phyloP scores from a whole-genome alignment of 768 basidiomycete species.

The Clitopilus passeckerianus region DNA sequence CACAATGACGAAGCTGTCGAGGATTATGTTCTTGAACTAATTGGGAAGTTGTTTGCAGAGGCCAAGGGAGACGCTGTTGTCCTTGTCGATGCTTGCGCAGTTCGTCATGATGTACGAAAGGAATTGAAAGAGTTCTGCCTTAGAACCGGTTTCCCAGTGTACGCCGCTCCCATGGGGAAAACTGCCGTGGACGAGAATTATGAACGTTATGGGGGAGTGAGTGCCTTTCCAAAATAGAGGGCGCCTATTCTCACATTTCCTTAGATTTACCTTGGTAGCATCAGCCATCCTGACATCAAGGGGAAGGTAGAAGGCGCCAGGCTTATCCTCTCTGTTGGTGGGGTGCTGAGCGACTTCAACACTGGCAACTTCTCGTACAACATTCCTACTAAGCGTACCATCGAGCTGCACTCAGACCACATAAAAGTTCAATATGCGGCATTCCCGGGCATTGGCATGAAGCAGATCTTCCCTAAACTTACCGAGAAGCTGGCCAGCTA shows the following conservation, averaged over 20 bases:
- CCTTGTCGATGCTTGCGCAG: conserved; percentile 77
- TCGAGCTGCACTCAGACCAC: conserved; percentile 80
- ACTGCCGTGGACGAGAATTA: conserved; percentile 66
- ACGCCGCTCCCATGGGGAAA: conserved; percentile 80
- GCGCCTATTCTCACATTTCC: conserved; percentile 1
- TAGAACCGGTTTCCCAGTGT: conserved; percentile 69
- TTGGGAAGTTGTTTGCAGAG: conserved; percentile 55
- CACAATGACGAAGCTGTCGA: conserved; percentile 56
- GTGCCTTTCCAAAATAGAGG: conserved; percentile 18
- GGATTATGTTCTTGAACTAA: conserved; percentile 68
- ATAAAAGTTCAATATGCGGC: conserved; percentile 60
- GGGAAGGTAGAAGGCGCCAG: conserved; percentile 71
- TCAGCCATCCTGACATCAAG: conserved; percentile 62
- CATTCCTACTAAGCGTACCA: conserved; percentile 49
- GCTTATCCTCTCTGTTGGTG: conserved; percentile 70
- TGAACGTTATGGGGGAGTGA: conserved; percentile 74
- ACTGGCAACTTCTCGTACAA: conserved; percentile 83
- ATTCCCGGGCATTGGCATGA: conserved; percentile 71
- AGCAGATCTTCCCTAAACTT: conserved; percentile 68
- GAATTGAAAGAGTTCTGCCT: conserved; percentile 60
- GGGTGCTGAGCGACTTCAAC: conserved; percentile 77
- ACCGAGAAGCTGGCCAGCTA: conserved; percentile 46
- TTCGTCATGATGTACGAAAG: conserved; percentile 61
- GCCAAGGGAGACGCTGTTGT: conserved; percentile 69
- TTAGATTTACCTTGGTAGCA: conserved; percentile 73